Base-by-base conservation (phyloP, 768 basidiomycete species). In the Lactarius pseudohatsudake region DNA sequence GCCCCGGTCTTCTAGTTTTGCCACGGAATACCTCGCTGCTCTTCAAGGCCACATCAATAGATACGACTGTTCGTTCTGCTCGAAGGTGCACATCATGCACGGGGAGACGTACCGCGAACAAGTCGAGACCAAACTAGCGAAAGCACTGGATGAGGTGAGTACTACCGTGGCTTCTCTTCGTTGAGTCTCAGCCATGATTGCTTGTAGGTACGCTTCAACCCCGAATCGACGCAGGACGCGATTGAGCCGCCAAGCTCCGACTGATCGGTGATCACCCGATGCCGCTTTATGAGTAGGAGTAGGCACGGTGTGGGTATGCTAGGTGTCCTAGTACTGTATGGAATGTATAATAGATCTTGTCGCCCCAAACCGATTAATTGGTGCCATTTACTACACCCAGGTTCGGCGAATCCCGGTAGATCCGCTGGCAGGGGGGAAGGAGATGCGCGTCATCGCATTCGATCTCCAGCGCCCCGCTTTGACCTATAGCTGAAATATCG, bases 71-170 rank as follows among this genome's bases (percentile, higher is more conserved):
- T 9, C 58, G n/a, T 65, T 60, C 40, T 65, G 64, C 40, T 55
- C 64, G n/a, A 65, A 38, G 15, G 53, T 54, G 58, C 64, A 65
- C 22, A 15, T 55, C 26, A 55, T 60, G 64, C 16, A 22, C 45
- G 65, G 20, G 18, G 55, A 30, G 64, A 41, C 45, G 22, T 64
- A 59, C 38, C 57, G 64, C 16, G 36, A 10, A 9, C 26, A 59
- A 9, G 28, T 64, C 15, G 64, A 59, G 41, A 26, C n/a, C 9
- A 64, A 34, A 2, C 8, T 64, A 26, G 4, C 28, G 4, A 18
- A 54, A 8, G 57, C 64, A n/a, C 30, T 64, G 47, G 57, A 64
- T 8, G 34, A 30, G 36, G 64, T 64, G 47, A 41, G 64, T 56
- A 3, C 36, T 5, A 20, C 11, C 4, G 18, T 4, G 4, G 36